Conservation (phyloP, 2,329 filamentous ascomycete species). For the Ceratocystis lukuohia region DNA sequence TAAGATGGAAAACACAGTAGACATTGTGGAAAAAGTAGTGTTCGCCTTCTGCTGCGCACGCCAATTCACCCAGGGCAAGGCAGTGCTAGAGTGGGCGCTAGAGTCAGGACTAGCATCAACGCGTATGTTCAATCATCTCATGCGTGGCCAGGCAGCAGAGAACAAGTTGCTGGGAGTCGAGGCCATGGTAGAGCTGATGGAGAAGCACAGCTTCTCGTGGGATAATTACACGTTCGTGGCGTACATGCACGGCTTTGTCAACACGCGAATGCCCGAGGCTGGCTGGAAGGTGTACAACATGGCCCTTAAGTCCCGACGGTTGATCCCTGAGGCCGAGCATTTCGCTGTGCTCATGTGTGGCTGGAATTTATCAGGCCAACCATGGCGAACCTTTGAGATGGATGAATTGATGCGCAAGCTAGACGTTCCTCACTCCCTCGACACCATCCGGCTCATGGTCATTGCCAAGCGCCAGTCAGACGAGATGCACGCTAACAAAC, state of each 20-base stretch:
- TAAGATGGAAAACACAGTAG: conserved; percentile 36
- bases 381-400: conserved; percentile 34
- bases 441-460: conserved; percentile 23
- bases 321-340: conserved; percentile 36
- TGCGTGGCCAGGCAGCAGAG: conserved; percentile 54
- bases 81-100: conserved; percentile 37
- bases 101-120: conserved; percentile 39
- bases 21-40: conserved; percentile 22
- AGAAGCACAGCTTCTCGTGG: conserved; percentile 33
- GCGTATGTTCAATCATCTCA: conserved; percentile 64
- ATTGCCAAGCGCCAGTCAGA: conserved; percentile 17
- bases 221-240: conserved; percentile 37
- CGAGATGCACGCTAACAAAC: conserved; percentile 33
- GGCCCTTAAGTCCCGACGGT: conserved; percentile 32
- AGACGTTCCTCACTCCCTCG: conserved; percentile 32
- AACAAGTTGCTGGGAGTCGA: conserved; percentile 40
- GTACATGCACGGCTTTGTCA: conserved; percentile 36
- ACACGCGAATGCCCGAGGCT: conserved; percentile 36
- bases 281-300: conserved; percentile 37
- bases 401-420: conserved; percentile 33
- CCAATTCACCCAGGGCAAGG: conserved; percentile 28
- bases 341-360: conserved; percentile 41
- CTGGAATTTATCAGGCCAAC: conserved; percentile 21
- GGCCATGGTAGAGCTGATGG: conserved; percentile 37
- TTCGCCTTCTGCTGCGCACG: conserved; percentile 36